These are phyloP conservation scores for Lachnellula subtilissima DNA, from an alignment of 2,329 filamentous ascomycete species.

Conservation along the genomic window DNA sequence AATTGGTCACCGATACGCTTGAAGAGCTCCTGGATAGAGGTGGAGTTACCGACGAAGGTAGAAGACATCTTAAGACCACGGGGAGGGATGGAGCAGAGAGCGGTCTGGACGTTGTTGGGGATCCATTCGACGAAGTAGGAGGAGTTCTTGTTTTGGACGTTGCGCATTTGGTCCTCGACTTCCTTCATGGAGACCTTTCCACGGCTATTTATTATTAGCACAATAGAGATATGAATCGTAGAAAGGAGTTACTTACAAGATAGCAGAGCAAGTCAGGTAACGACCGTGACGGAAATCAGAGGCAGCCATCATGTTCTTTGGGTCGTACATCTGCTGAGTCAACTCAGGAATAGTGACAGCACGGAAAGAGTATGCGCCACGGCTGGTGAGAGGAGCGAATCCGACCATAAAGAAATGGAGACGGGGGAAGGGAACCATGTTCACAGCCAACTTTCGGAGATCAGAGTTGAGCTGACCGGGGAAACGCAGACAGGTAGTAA, in stretches of 20 bases:
- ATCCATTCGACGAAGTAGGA: slow-evolving; percentile 99
- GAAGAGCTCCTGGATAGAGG: slow-evolving; percentile 99
- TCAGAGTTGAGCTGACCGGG: slow-evolving; percentile 99
- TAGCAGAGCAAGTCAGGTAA: slow-evolving; percentile 98
- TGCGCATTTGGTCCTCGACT: slow-evolving; percentile 99
- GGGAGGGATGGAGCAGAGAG: slow-evolving; percentile 96
- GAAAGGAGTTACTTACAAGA: slow-evolving; percentile 55
- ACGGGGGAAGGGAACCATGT: slow-evolving; percentile 99
- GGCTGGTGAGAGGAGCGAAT: slow-evolving; percentile 96
- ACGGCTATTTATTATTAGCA: slow-evolving; percentile 56
- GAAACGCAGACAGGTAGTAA: slow-evolving; percentile 98
- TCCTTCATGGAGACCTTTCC: slow-evolving; percentile 99
- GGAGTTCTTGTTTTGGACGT: slow-evolving; percentile 99
- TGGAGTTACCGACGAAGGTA: slow-evolving; percentile 98
- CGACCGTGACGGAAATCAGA: slow-evolving; percentile 99
- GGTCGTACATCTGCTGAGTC: slow-evolving; percentile 99
- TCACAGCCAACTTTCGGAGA: slow-evolving; percentile 97
- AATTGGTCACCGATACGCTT: slow-evolving; percentile 99
- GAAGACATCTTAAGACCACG: slow-evolving; percentile 98
- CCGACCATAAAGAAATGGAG: slow-evolving; percentile 99
- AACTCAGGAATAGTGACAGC: slow-evolving; percentile 96
- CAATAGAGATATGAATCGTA: slow-evolving; percentile 23
- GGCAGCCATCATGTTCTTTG: slow-evolving; percentile 99
- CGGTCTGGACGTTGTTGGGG: slow-evolving; percentile 99
- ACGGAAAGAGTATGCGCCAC: slow-evolving; percentile 89